A percentile compares a stretch with the other conserved stretches of the same genome.
phyloP scores from a whole-genome alignment of 306 rosid genomes.

The Acacia melanoxylon region DNA sequence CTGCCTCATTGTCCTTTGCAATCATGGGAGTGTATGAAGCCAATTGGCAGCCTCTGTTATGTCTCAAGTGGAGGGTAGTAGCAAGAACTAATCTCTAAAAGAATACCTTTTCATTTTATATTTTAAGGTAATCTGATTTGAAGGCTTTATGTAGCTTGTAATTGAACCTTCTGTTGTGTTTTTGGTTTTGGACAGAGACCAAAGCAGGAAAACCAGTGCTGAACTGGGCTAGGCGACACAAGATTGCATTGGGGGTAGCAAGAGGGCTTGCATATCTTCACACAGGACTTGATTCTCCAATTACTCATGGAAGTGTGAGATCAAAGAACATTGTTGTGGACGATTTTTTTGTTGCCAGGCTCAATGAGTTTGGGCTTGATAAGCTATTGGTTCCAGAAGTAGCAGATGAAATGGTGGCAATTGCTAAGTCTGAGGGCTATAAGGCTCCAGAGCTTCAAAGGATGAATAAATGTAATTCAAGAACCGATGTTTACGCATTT shows the following conservation, averaged over 20 bases:
- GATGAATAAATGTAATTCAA: slow-evolving; percentile 90
- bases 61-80: neutral
- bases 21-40: slow-evolving; percentile 6
- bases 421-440: slow-evolving; percentile 77
- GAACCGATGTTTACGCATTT: slow-evolving; percentile 91
- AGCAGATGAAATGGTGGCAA: slow-evolving; percentile 87
- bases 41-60: neutral
- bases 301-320: slow-evolving; percentile 85
- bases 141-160: neutral
- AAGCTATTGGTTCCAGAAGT: slow-evolving; percentile 79
- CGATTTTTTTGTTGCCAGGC: slow-evolving; percentile 77
- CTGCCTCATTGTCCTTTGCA: neutral
- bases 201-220: slow-evolving; percentile 86
- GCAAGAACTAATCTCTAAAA: neutral
- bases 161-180: slow-evolving; percentile 11
- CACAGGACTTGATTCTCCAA: slow-evolving; percentile 75
- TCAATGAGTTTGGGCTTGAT: slow-evolving; percentile 81
- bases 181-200: slow-evolving; percentile 55
- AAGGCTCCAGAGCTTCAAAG: slow-evolving; percentile 94
- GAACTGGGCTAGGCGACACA: slow-evolving; percentile 97
- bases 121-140: neutral
- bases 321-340: slow-evolving; percentile 91
- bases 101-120: slow-evolving; percentile 12
- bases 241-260: slow-evolving; percentile 86
- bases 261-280: slow-evolving; percentile 92